Conservation (phyloP, 139 green algal species). For the Deuterostichococcus epilithicus region DNA sequence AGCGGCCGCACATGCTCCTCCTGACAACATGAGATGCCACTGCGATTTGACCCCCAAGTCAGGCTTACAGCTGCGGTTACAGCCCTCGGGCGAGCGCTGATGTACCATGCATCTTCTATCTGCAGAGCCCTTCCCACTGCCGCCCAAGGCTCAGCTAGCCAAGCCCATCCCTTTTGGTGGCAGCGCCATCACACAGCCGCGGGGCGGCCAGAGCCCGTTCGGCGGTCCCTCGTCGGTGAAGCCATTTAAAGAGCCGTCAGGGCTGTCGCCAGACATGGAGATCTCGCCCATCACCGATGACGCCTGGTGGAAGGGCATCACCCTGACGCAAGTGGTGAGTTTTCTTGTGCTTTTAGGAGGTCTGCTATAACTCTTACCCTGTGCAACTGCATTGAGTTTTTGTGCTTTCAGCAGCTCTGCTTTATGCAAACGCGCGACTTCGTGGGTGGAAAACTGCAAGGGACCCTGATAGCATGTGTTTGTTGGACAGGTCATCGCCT, state of each 20-base stretch:
- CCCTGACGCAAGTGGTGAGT: conserved; percentile 62
- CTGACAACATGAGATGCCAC: too few relatives aligned
- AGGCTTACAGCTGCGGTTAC: too few relatives aligned
- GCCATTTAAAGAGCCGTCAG: conserved; percentile 54
- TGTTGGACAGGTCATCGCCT: conserved; percentile 44
- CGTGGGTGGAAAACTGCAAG: background rate
- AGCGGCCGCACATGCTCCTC: too few relatives aligned
- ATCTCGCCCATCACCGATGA: conserved; percentile 44
- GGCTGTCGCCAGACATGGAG: conserved; percentile 61
- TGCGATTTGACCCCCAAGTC: too few relatives aligned
- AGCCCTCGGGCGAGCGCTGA: too few relatives aligned
- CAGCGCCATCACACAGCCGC: background rate
- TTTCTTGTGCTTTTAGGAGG: too few relatives aligned
- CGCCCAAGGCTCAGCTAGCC: background rate
- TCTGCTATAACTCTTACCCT: background rate
- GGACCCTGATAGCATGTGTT: too few relatives aligned
- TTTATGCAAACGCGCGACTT: too few relatives aligned
- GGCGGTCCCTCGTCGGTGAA: conserved; percentile 9
- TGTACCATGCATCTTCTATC: background rate
- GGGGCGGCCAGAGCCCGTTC: background rate
- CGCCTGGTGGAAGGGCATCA: conserved; percentile 57
- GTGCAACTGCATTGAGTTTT: conserved; percentile 6
- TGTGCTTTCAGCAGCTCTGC: too few relatives aligned
- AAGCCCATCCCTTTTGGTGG: conserved; percentile 33
- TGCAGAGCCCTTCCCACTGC: background rate